Conservation (phyloP, 257 asterid genomes). For the Anisodus acutangulus region DNA sequence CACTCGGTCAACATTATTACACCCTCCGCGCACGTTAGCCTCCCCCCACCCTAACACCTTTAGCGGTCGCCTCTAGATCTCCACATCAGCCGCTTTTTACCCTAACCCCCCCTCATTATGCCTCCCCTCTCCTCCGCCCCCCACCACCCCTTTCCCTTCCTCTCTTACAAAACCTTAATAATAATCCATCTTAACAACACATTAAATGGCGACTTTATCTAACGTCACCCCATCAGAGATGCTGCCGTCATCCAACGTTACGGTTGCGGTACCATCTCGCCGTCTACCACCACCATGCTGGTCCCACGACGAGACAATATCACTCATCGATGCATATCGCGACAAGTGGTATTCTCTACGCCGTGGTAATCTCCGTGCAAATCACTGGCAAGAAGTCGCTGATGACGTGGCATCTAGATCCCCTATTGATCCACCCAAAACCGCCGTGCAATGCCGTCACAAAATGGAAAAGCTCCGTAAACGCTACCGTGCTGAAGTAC, state of each 20-base stretch:
- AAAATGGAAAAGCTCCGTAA: conserved; percentile 99
- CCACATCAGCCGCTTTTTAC: conserved; percentile 72
- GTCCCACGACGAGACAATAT: conserved; percentile 89
- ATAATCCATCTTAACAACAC: conserved; percentile 1
- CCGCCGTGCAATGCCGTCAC: conserved; percentile 97
- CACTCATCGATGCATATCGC: conserved; percentile 74
- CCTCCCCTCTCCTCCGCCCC: conserved; percentile 42
- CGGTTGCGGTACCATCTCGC: conserved; percentile 59
- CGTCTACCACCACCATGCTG: conserved; percentile 98
- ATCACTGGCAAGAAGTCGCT: conserved; percentile 99
- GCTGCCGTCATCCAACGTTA: conserved; percentile 48
- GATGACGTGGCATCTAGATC: conserved; percentile 66
- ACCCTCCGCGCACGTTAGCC: conserved; percentile 76
- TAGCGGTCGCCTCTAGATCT: conserved; percentile 79
- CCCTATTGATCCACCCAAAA: conserved; percentile 60
- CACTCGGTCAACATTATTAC: conserved; percentile 26
- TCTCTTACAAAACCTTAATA: conserved; percentile 12
- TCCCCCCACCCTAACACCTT: conserved; percentile 50
- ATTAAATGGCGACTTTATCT: conserved; percentile 18
- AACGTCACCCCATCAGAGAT: conserved; percentile 47
- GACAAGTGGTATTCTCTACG: conserved; percentile 95
- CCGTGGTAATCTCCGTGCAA: conserved; percentile 87
- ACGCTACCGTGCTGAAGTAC: conserved; percentile 91
- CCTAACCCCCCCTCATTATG: conserved; percentile 67
- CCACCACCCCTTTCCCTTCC: conserved; percentile 41